Conservation (phyloP, 129 eudicot species). For the Pittosporum tobira region DNA sequence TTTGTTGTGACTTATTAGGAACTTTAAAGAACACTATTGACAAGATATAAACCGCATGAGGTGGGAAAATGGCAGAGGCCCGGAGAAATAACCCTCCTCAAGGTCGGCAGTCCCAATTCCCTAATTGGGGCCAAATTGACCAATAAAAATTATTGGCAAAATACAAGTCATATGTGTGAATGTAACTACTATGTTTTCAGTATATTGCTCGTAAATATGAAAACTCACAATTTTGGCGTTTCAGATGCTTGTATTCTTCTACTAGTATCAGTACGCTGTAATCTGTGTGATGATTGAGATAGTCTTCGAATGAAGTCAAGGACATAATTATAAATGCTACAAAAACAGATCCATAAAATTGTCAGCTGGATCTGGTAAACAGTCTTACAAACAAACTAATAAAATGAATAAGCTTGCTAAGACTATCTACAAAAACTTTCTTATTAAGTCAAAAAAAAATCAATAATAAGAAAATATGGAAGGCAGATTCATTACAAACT, state of each 20-base stretch:
- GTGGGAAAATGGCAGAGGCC: too few relatives aligned
- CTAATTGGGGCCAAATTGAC: too few relatives aligned
- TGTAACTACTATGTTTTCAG: background rate
- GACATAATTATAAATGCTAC: conserved; percentile 81
- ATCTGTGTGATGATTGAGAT: conserved; percentile 29
- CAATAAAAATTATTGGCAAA: too few relatives aligned
- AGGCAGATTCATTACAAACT: too few relatives aligned
- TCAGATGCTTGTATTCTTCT: conserved; percentile 24
- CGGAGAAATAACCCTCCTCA: too few relatives aligned
- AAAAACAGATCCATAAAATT: background rate
- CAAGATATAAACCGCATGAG: background rate
- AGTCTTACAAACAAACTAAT: background rate
- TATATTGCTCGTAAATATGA: background rate
- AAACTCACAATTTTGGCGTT: conserved; percentile 32
- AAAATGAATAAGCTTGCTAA: background rate
- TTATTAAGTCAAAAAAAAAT: too few relatives aligned
- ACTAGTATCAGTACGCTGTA: conserved; percentile 10
- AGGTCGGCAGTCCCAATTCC: too few relatives aligned
- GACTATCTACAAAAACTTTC: background rate
- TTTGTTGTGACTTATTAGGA: background rate
- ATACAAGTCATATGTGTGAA: background rate
- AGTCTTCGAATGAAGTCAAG: conserved; percentile 44
- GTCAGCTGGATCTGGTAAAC: background rate
- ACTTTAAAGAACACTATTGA: background rate
- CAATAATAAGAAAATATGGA: background rate